Percentiles rank a stretch among this genome's conserved stretches.
Evolutionary conservation across 164 flowering plant genomes (phyloP).

Genomic region (Vitis rupestris): DNA sequence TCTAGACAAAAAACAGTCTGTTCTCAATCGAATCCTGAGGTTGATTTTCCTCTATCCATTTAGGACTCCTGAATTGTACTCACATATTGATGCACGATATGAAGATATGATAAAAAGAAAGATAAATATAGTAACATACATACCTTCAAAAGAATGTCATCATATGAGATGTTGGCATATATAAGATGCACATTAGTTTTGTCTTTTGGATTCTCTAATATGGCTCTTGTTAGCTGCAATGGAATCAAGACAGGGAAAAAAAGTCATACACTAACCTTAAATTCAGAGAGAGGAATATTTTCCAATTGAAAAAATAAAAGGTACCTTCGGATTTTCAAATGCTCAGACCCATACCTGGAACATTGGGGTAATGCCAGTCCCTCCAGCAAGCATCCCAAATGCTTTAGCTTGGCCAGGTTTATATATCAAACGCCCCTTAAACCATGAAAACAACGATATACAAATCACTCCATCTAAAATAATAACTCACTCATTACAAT

Average conservation of each 20-base stretch:
- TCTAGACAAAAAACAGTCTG: too few relatives aligned
- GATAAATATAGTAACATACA: not conserved
- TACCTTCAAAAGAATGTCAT: constrained; percentile 85
- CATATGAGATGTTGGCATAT: constrained; percentile 75
- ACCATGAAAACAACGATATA: not conserved
- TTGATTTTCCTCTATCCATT: too few relatives aligned
- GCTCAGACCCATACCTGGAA: constrained; percentile 27
- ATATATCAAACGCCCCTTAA: constrained; percentile 36
- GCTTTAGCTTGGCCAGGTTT: constrained; percentile 32
- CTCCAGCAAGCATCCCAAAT: constrained; percentile 45
- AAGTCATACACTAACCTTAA: not conserved
- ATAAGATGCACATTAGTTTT: constrained; percentile 65
- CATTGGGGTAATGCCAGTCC: constrained; percentile 44
- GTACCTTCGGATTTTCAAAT: not conserved
- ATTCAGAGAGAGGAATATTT: too few relatives aligned
- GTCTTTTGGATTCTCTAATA: constrained; percentile 77
- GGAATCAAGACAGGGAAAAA: not conserved
- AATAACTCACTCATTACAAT: too few relatives aligned
- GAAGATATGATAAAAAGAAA: not conserved
- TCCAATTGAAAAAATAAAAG: not conserved
- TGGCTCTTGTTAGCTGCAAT: constrained; percentile 73
- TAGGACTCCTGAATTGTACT: too few relatives aligned
- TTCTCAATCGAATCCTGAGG: too few relatives aligned
- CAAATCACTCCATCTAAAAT: not conserved
- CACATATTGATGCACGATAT: not conserved